Base-by-base conservation (phyloP, 176 grass and related monocot genomes). In the Aegilops umbellulata region DNA sequence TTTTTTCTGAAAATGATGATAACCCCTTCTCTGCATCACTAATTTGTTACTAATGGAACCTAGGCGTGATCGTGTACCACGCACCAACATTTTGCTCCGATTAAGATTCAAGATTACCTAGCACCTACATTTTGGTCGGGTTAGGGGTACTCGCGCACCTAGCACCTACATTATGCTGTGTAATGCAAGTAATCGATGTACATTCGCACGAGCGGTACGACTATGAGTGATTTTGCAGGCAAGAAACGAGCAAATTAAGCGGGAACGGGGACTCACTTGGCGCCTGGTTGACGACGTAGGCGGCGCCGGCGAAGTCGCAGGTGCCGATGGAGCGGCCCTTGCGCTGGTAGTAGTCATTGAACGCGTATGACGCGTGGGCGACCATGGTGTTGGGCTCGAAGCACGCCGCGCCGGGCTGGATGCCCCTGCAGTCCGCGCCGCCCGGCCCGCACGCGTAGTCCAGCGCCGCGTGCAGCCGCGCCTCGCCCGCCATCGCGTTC, bases 381-480 rank as follows among this genome's bases (percentile, higher is more conserved):
- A 83, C 88, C 49, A 96, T 85, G 30, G 94, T 96, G 92, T 99
- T 88, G 8, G 97, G 97, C 77, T 99, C 90, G 83, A 79, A 99
- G 90, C 97, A 99, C 10, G 81, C 32, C 3, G 94, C 88, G 26
- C 94, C 97, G 9, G 90, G 94, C 84, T 99, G 97, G 75, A 99
- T 99, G 27, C 66, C 70, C 67, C 65, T 85, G 92, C 97, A 99
- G 89, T 96, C 80, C 2, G 97, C 97, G 44, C 88, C 94, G 14
- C 97, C 97, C 4, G 83, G 82, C 0, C 97, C 97, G 66, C 97
- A 99, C 24, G 94, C 97, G 65, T 86, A 99, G 89, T 99, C 94
- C 38, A 99, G 82, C 20, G 94, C 97, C 79, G 71, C 51, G 66
- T 94, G 83, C 22, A 99, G 85, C 76, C 92, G 53, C 65, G 34